Conservation (phyloP, 2,329 filamentous ascomycete species). For the Seiridium unicorne region DNA sequence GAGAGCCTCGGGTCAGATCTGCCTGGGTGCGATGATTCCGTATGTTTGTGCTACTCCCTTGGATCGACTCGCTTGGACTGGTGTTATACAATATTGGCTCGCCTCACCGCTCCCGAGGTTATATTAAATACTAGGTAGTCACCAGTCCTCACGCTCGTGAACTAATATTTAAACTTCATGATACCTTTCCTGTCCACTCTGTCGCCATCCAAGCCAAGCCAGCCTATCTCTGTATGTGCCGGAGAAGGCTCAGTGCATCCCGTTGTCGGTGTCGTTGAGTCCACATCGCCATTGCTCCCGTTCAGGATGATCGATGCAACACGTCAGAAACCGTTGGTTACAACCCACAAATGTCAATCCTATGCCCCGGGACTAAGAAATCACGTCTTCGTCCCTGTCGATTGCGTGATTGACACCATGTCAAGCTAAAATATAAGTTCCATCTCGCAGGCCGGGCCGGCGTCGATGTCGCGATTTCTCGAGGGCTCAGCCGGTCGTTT, state of each 20-base stretch:
- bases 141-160: background rate
- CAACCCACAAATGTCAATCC: background rate
- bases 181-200: conserved; percentile 2
- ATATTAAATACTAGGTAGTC: background rate
- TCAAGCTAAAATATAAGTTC: conserved; percentile 1
- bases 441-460: background rate
- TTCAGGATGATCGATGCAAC: background rate
- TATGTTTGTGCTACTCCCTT: background rate
- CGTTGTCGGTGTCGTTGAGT: background rate
- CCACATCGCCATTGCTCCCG: background rate
- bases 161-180: background rate
- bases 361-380: background rate
- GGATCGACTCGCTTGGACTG: background rate
- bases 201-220: background rate
- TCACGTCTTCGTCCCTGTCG: conserved; percentile 9
- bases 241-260: background rate
- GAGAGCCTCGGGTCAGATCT: background rate
- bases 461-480: conserved; percentile 4
- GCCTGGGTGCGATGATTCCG: background rate
- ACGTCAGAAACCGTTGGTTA: background rate
- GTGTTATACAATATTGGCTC: background rate
- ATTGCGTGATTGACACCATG: conserved; percentile 11
- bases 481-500: background rate
- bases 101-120: background rate
- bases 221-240: background rate